A percentile compares a stretch with the other conserved stretches of the same genome.
Evolutionary conservation across 169 alveolate species (phyloP).

Genomic region (Plasmodium vivax): DNA sequence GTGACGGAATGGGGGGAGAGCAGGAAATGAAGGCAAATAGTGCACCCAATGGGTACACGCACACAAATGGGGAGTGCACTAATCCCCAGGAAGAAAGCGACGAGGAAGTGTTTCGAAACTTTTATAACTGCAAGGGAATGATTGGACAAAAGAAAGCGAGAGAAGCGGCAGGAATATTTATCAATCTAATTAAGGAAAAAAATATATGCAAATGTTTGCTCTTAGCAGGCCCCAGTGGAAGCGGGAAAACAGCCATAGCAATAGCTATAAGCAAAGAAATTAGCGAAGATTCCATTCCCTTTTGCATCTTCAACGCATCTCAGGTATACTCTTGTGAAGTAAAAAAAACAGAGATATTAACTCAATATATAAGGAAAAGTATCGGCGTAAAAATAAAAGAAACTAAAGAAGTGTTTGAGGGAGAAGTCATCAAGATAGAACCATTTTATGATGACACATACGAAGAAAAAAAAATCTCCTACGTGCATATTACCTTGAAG

Average conservation of each 20-base stretch:
- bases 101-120: slow-evolving; percentile 27
- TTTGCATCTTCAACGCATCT: slow-evolving; percentile 74
- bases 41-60: not conserved
- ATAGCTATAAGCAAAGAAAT: slow-evolving; percentile 99
- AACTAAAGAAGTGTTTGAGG: slow-evolving; percentile 95
- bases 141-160: slow-evolving; percentile 99
- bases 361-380: slow-evolving; percentile 91
- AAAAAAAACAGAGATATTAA: slow-evolving; percentile 74
- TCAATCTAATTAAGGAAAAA: slow-evolving; percentile 96
- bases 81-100: slow-evolving; percentile 7
- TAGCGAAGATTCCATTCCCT: slow-evolving; percentile 86
- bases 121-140: slow-evolving; percentile 89
- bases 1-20: not conserved
- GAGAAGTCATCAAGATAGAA: slow-evolving; percentile 81
- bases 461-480: slow-evolving; percentile 92
- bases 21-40: not conserved
- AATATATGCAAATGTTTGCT: slow-evolving; percentile 90
- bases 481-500: slow-evolving; percentile 95
- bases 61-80: not conserved
- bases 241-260: slow-evolving; percentile 99
- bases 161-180: slow-evolving; percentile 99
- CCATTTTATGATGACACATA: slow-evolving; percentile 57
- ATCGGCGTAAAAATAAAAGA: slow-evolving; percentile 98
- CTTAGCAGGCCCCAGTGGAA: slow-evolving; percentile 97
- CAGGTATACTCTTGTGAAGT: slow-evolving; percentile 76